phyloP scores from a whole-genome alignment of 768 basidiomycete species.

The Boletus edulis region DNA sequence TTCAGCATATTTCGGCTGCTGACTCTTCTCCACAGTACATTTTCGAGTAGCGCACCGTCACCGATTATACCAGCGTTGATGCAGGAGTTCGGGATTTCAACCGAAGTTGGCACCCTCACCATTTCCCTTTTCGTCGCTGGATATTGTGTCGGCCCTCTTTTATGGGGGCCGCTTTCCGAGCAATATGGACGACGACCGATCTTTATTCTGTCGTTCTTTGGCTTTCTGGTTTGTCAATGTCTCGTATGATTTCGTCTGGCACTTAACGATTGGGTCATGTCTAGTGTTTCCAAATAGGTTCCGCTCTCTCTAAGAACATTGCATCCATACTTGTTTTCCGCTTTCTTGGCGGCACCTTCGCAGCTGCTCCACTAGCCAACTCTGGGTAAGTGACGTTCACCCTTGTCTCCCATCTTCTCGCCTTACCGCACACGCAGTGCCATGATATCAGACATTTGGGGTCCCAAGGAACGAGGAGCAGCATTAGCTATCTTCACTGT shows the following conservation, averaged over 20 bases:
- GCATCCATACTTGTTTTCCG: conserved; percentile 65
- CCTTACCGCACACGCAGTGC: conserved; percentile 32
- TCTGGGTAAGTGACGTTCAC: conserved; percentile 45
- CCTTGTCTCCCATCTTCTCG: not conserved
- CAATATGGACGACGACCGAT: conserved; percentile 58
- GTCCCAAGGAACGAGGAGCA: conserved; percentile 56
- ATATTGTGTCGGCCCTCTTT: conserved; percentile 60
- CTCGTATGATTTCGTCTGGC: not conserved
- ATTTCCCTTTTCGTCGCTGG: conserved; percentile 67
- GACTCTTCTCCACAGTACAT: conserved; percentile 42
- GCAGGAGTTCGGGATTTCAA: conserved; percentile 46
- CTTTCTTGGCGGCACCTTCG: conserved; percentile 69
- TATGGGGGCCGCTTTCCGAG: conserved; percentile 58
- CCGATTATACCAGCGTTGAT: conserved; percentile 45
- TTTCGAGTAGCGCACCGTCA: conserved; percentile 59
- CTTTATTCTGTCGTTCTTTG: conserved; percentile 53
- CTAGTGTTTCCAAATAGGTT: conserved; percentile 60
- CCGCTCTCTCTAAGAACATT: conserved; percentile 60
- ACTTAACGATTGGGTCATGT: not conserved
- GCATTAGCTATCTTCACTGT: conserved; percentile 65
- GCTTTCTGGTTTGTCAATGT: conserved; percentile 45
- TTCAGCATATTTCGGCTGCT: not conserved
- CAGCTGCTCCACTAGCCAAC: conserved; percentile 67
- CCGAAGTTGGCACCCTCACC: conserved; percentile 51
- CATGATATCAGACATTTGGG: conserved; percentile 61